A percentile compares a stretch with the other conserved stretches of the same genome.
Conservation (phyloP, 306 rosid genomes). For the Chamaecrista fasciculata region DNA sequence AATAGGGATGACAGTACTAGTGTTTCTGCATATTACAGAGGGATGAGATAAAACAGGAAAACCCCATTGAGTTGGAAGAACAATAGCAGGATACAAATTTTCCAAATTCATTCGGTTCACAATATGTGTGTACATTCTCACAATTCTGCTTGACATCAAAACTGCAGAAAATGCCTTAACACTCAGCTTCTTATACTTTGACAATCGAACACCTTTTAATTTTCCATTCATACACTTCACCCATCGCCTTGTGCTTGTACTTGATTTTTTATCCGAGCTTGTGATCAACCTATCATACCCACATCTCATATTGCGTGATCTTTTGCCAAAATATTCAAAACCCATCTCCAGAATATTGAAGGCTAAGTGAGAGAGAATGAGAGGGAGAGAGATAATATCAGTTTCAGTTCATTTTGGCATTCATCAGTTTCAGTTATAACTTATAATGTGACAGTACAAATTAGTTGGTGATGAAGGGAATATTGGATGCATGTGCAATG, state of each 20-base stretch:
- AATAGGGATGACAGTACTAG: constrained; percentile 15
- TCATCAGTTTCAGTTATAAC: no score
- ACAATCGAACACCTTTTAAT: constrained; percentile 51
- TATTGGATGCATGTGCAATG: constrained; percentile 68
- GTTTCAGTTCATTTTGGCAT: no score
- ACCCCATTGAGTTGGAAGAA: constrained; percentile 74
- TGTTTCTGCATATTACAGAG: constrained; percentile 26
- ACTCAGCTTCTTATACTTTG: constrained; percentile 49
- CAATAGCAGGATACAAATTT: constrained; percentile 38
- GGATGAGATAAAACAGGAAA: constrained; percentile 51
- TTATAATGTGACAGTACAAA: neutral
- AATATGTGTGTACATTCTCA: constrained; percentile 49
- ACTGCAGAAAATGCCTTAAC: constrained; percentile 48
- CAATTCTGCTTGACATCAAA: constrained; percentile 43
- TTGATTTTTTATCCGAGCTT: constrained; percentile 39
- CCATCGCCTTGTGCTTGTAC: constrained; percentile 47
- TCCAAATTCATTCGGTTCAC: constrained; percentile 50
- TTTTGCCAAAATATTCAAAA: constrained; percentile 36
- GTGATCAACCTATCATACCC: constrained; percentile 54
- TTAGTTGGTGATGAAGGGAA: constrained; percentile 36
- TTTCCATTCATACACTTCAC: constrained; percentile 57
- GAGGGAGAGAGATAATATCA: constrained; percentile 24
- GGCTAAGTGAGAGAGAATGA: no score
- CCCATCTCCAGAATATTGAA: constrained; percentile 33
- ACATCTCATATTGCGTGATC: constrained; percentile 41